Evolutionary conservation across 371 early-diverging fungal species (phyloP), one percentile per base, ranked within the genome.

Genomic region (Sporodiniella umbellata): DNA sequence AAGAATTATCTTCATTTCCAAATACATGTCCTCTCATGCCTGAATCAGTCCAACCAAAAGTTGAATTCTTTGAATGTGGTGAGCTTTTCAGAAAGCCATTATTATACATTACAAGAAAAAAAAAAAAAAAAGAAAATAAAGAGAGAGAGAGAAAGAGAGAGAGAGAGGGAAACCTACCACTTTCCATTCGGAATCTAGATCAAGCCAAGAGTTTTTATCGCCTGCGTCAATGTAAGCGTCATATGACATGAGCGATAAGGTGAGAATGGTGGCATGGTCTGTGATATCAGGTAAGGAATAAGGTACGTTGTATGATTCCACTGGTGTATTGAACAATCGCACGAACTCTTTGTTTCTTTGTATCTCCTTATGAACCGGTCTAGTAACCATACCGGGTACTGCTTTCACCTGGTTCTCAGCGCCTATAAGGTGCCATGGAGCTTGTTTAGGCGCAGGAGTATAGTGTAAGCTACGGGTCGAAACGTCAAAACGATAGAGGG

Each of bases 21-120:
- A 90, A 96, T 7, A 96, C 85, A 63, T 98, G 90, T 11, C 96
- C 96, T 30, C 95, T 83, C n/a, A 98, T 66, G 22, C 93, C 93
- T 62, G 89, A 86, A 3, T 72, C 64, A 28, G 80, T 79, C 96
- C 94, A 96, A 0, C 96, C 96, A 78, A 94, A 95, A 3, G 85
- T 75, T 18, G 70, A 66, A 46, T 84, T 85, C 85, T 89, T 66
- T 18, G 25, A 40, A 37, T 30, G n/a, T n/a, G n/a, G n/a, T n/a
- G n/a, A n/a, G n/a, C n/a, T n/a, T n/a, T n/a, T n/a, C n/a, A n/a
- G n/a, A 21, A 42, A 30, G n/a, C 19, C 42, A 44, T 18, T 31
- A 22, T 17, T 22, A 18, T 8, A 35, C 18, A 42, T 25, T 24
- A 42, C 22, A 45, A 46, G 38, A 8, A 28, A 52, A 25, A 46